Base-by-base conservation (phyloP, 768 basidiomycete genomes). In the Termitomyces heimii region DNA sequence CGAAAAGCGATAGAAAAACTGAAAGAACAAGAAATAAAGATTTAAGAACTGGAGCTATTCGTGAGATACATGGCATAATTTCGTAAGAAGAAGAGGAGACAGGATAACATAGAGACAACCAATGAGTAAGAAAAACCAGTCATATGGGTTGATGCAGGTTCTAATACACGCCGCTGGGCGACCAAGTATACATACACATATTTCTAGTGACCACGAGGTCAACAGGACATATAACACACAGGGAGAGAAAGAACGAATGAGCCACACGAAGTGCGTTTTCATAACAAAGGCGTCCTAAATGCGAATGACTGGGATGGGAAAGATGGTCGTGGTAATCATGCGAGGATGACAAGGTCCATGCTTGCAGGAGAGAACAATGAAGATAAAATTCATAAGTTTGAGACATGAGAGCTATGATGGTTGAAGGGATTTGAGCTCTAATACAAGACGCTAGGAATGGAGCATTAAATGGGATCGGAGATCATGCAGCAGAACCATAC, bases 391-490 rank as follows among this genome's bases (percentile, higher is more conserved):
- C 45, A 35, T 16, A 54, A 40, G 37, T 31, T 28, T 34, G 34
- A 48, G 14, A 31, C 44, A 37, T 24, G 45, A 29, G 45, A 20
- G 24, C 35, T 51, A 51, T 51, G 24, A 28, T 20, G 60, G 57
- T 62, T 79, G 77, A 39, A 83, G 70, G 29, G 75, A 72, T 65
- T 82, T 82, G 5, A 86, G 77, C 63, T 87, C 85, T 56, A 70
- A 75, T n/a, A 87, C 83, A 61, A 87, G 79, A 54, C 83, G 82
- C 85, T 87, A 60, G 29, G 57, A 48, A 55, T 48, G 39, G 22
- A 35, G 54, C 35, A 40, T 59, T 46, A 37, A 56, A 28, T 31
- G 24, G 12, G 22, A 31, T 26, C 37, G 32, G n/a, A 18, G 26
- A 28, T 10, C 24, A 20, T 7, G 6, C 13, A 26, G 9, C 34